Conservation (phyloP, 306 rosid genomes). For the Quercus rubra region DNA sequence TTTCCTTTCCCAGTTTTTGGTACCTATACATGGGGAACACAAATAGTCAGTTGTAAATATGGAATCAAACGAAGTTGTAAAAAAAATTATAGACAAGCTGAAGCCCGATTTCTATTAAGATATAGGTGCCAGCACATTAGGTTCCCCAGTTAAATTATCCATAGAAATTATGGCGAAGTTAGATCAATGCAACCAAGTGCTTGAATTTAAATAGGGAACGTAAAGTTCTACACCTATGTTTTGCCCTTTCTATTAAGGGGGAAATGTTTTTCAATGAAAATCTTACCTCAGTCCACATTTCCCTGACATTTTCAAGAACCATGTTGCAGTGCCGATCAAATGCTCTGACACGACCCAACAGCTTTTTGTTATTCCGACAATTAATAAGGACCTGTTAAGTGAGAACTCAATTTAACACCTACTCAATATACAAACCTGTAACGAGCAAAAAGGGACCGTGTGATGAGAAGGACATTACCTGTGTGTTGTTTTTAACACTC, state of each 20-base stretch:
- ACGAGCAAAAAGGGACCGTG: background rate
- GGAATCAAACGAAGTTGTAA: too few species aligned
- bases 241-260: too few species aligned
- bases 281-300: slow-evolving; percentile 98
- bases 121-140: too few species aligned
- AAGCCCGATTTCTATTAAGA: background rate
- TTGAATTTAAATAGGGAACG: too few species aligned
- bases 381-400: slow-evolving; percentile 67
- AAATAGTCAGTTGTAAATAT: background rate
- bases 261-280: background rate
- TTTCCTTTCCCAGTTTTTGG: slow-evolving; percentile 90
- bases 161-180: too few species aligned
- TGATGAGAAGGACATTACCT: slow-evolving; percentile 38
- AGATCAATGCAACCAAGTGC: too few species aligned
- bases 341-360: slow-evolving; percentile 88
- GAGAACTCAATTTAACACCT: background rate
- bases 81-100: background rate
- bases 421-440: background rate
- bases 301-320: slow-evolving; percentile 95
- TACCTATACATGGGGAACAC: slow-evolving; percentile 38
- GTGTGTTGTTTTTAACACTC: slow-evolving; percentile 91
- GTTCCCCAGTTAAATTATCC: too few species aligned
- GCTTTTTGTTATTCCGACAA: slow-evolving; percentile 86
- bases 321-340: slow-evolving; percentile 94
- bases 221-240: too few species aligned